Evolutionary conservation across 75 land plant species (phyloP), one percentile per base, ranked within the genome.

Genomic region (Pinus albicaulis): DNA sequence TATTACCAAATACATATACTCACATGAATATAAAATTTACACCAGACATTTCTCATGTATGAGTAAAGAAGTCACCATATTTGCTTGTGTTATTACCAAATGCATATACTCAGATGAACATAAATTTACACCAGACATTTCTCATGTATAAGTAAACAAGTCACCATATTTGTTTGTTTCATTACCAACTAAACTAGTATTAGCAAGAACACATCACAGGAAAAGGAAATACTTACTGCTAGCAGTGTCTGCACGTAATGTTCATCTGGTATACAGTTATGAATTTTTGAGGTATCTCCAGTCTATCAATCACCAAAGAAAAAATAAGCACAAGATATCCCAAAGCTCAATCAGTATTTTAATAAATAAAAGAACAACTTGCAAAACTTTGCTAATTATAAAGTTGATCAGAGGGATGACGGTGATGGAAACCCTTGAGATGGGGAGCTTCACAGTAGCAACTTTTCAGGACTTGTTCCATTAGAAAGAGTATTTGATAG

Each of bases 251-350:
- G 99, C 76, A 95, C 91, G 86, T 97, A 97, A 79, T 97, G 99
- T 77, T 97, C 99, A 86, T 97, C 99, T 59, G 99, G 98, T 70
- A 97, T 94, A 63, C 99, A 97, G 82, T 97, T 95, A 55, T 94
- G 98, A 74, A 90, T 89, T 74, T 90, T 92, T 44, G 83, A 78
- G 38, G 82, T 61, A 86, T 90, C 89, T 68, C 75, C 77, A 56
- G 85, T 84, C 95, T 92, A 84, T 69, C 63, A 74, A 34, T 31
- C 13, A 72, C 10, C 26, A 73, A 73, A 24, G 22, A 11, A 19
- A 73, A 56, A 24, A 73, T 13, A 73, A 73, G 6, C 24, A 11
- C 71, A 41, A 68, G 52, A 41, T 22, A 68, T 41, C 23, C 52
- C 20, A 11, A 68, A 16, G 38, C 3, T 16, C 38, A 36, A 68